Conservation (phyloP, 495 filamentous ascomycete genomes). For the Penicillium lividum region DNA sequence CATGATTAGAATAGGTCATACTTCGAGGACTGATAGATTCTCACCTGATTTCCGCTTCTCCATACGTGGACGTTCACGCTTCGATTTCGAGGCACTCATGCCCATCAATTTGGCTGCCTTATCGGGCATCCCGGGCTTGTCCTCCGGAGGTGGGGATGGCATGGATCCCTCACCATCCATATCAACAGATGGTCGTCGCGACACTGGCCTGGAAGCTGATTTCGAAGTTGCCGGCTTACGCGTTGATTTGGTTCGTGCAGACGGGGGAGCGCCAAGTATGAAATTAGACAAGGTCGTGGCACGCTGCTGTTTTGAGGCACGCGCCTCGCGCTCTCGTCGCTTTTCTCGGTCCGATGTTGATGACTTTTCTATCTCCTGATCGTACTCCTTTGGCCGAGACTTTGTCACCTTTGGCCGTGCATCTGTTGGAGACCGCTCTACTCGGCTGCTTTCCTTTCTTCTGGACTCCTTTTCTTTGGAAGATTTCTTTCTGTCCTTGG, state of each 20-base stretch:
- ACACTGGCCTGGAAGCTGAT: conserved; percentile 38
- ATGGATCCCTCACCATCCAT: conserved; percentile 46
- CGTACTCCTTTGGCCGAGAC: conserved; percentile 41
- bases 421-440: conserved; percentile 33
- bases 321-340: conserved; percentile 42
- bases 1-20: conserved; percentile 7
- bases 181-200: conserved; percentile 52
- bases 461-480: conserved; percentile 8
- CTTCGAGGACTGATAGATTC: conserved; percentile 3
- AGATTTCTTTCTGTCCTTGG: conserved; percentile 20
- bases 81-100: conserved; percentile 36
- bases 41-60: conserved; percentile 44
- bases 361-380: conserved; percentile 54
- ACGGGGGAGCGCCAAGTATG: conserved; percentile 51
- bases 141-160: conserved; percentile 56
- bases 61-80: conserved; percentile 37
- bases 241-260: conserved; percentile 51
- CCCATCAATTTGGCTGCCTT: conserved; percentile 67
- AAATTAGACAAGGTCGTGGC: conserved; percentile 53
- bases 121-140: conserved; percentile 44
- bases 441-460: conserved; percentile 19
- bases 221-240: conserved; percentile 40
- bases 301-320: conserved; percentile 43
- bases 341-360: conserved; percentile 57
- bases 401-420: conserved; percentile 52